Conservation (phyloP, 129 eudicot genomes). For the Escallonia rubra region DNA sequence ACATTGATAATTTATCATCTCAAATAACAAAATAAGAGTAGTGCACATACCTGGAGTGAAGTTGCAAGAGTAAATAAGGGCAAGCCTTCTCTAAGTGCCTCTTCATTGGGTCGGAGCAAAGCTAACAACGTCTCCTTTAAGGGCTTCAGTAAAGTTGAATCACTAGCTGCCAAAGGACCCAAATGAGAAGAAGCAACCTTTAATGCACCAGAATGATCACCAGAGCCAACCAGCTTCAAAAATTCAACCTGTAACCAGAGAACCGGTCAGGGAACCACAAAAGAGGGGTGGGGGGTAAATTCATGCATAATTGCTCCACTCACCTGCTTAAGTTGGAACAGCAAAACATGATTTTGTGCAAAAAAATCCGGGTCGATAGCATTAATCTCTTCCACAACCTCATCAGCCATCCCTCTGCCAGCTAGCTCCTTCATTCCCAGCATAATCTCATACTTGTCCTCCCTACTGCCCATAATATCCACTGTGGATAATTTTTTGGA, state of each 20-base stretch:
- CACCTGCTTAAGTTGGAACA: slow-evolving; percentile 95
- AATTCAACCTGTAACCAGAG: slow-evolving; percentile 67
- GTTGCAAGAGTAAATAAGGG: slow-evolving; percentile 78
- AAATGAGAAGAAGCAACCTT: slow-evolving; percentile 70
- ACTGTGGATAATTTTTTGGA: slow-evolving; percentile 30
- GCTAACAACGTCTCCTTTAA: slow-evolving; percentile 80
- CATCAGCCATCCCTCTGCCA: slow-evolving; percentile 88
- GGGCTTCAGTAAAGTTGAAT: slow-evolving; percentile 75
- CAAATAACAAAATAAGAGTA: background rate
- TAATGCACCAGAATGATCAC: slow-evolving; percentile 74
- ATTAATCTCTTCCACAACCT: slow-evolving; percentile 88
- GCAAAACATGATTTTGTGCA: slow-evolving; percentile 48
- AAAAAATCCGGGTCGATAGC: slow-evolving; percentile 68
- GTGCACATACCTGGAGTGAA: slow-evolving; percentile 75
- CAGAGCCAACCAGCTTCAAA: slow-evolving; percentile 72
- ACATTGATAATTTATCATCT: background rate
- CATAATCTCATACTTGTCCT: slow-evolving; percentile 67
- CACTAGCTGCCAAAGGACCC: slow-evolving; percentile 90
- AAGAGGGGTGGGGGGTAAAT: background rate
- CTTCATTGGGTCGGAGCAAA: slow-evolving; percentile 70
- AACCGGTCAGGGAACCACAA: background rate
- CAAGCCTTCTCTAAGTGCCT: slow-evolving; percentile 39
- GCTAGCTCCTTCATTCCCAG: slow-evolving; percentile 82
- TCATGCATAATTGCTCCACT: slow-evolving; percentile 7
- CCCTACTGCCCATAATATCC: slow-evolving; percentile 29